Evolutionary conservation across 2,329 filamentous ascomycete species (phyloP).

Genomic region (Exophiala phaeomuriformis): DNA sequence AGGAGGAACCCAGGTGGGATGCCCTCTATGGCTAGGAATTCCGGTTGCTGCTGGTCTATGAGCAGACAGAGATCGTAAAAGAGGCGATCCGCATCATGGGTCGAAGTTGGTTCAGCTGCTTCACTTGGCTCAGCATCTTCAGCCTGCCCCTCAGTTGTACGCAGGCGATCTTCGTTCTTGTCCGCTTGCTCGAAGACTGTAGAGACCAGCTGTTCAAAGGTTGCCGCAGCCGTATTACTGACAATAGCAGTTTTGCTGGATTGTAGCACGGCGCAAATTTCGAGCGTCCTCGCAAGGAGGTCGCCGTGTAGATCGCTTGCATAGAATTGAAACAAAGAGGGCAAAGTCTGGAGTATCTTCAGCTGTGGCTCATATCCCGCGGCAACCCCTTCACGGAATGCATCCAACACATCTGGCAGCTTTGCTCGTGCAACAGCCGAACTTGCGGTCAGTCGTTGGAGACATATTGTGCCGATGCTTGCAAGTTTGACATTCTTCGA

Average conservation of each 20-base stretch:
- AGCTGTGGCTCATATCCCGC: slow-evolving; percentile 81
- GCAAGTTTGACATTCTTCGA: slow-evolving; percentile 89
- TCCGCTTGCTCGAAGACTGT: slow-evolving; percentile 84
- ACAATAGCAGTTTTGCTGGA: slow-evolving; percentile 88
- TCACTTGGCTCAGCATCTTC: slow-evolving; percentile 16
- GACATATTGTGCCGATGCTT: slow-evolving; percentile 74
- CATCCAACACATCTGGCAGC: slow-evolving; percentile 78
- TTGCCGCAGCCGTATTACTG: slow-evolving; percentile 93
- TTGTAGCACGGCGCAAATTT: slow-evolving; percentile 87
- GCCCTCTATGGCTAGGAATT: slow-evolving; percentile 71
- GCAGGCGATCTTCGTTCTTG: neutral
- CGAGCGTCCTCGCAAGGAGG: slow-evolving; percentile 70
- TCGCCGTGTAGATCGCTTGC: slow-evolving; percentile 71
- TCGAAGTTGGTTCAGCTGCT: slow-evolving; percentile 7
- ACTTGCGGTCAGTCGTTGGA: slow-evolving; percentile 80
- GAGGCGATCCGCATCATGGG: slow-evolving; percentile 45
- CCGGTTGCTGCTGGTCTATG: slow-evolving; percentile 73
- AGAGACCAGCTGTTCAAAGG: slow-evolving; percentile 85
- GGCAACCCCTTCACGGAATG: slow-evolving; percentile 71
- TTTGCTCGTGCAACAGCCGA: slow-evolving; percentile 70
- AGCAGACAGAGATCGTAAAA: slow-evolving; percentile 86
- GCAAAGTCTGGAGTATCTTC: slow-evolving; percentile 88
- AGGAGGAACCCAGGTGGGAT: slow-evolving; percentile 77
- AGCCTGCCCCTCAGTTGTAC: slow-evolving; percentile 6
- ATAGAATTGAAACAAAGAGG: slow-evolving; percentile 86